phyloP scores from a whole-genome alignment of 2,329 filamentous ascomycete species.

The Hysterium pulicare region DNA sequence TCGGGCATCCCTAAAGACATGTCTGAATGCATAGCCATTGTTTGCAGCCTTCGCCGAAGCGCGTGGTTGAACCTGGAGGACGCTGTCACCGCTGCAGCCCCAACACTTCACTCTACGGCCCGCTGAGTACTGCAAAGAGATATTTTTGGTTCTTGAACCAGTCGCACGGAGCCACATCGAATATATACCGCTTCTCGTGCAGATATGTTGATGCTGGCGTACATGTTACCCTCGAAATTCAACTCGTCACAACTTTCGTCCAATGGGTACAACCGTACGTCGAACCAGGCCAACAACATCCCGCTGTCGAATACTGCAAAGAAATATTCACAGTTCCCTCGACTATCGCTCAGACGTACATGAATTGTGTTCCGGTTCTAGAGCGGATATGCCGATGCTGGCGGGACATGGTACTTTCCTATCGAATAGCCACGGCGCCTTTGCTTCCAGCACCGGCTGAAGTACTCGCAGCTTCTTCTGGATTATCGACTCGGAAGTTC shows the following conservation, averaged over 20 bases:
- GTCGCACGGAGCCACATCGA: too few species aligned
- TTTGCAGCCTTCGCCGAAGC: too few species aligned
- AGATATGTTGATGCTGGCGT: too few species aligned
- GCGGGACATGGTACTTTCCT: conserved; percentile 95
- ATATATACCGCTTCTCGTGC: too few species aligned
- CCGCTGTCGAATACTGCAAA: conserved; percentile 92
- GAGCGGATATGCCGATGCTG: conserved; percentile 93
- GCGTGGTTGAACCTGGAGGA: too few species aligned
- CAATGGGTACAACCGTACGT: conserved; percentile 74
- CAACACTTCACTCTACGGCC: too few species aligned
- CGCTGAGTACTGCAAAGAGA: too few species aligned
- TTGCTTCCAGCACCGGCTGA: conserved; percentile 82
- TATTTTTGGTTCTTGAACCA: too few species aligned
- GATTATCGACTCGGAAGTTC: conserved; percentile 90
- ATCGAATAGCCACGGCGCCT: conserved; percentile 83
- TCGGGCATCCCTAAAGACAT: too few species aligned
- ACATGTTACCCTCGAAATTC: too few species aligned
- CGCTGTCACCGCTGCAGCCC: too few species aligned
- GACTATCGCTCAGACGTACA: conserved; percentile 83
- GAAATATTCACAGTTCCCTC: conserved; percentile 87
- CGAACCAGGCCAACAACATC: conserved; percentile 70
- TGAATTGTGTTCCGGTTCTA: conserved; percentile 80
- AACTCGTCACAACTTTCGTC: conserved; percentile 87
- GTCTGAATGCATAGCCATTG: too few species aligned
- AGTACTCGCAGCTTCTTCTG: conserved; percentile 97